Conservation (phyloP, 306 rosid species). For the Carpinus fangiana region DNA sequence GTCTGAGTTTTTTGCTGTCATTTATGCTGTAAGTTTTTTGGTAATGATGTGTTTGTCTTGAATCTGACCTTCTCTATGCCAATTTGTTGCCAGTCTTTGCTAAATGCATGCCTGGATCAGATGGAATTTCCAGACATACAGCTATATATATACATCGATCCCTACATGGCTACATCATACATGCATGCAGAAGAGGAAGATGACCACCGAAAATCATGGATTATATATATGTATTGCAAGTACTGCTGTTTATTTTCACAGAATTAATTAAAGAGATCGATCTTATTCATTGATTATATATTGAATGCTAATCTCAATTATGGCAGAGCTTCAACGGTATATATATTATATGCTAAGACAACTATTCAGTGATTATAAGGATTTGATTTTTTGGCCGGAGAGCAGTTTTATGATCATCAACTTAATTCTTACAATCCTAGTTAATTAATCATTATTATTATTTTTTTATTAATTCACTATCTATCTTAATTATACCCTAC, state of each 20-base stretch:
- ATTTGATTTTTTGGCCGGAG: too few relatives aligned
- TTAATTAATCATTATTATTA: too few relatives aligned
- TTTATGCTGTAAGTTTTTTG: conserved; percentile 70
- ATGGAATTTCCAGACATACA: conserved; percentile 1
- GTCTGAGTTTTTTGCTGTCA: conserved; percentile 76
- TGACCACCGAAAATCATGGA: background rate
- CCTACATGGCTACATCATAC: background rate
- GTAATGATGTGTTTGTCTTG: background rate
- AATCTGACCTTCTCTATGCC: background rate
- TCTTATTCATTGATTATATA: too few relatives aligned
- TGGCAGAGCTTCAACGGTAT: background rate
- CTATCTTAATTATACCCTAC: too few relatives aligned
- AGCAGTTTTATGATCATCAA: too few relatives aligned
- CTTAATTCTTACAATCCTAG: too few relatives aligned
- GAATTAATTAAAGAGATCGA: background rate
- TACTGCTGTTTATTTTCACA: background rate
- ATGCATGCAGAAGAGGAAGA: background rate
- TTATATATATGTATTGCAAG: background rate
- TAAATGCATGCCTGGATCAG: background rate
- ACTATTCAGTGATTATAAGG: background rate
- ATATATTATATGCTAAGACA: background rate
- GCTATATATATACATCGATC: background rate
- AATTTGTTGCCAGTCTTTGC: background rate
- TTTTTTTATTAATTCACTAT: too few relatives aligned
- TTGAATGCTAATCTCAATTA: background rate